Evolutionary conservation across 805 yeast genomes (phyloP), one percentile per base, ranked within the genome.

Genomic region (Candida railenensis): DNA sequence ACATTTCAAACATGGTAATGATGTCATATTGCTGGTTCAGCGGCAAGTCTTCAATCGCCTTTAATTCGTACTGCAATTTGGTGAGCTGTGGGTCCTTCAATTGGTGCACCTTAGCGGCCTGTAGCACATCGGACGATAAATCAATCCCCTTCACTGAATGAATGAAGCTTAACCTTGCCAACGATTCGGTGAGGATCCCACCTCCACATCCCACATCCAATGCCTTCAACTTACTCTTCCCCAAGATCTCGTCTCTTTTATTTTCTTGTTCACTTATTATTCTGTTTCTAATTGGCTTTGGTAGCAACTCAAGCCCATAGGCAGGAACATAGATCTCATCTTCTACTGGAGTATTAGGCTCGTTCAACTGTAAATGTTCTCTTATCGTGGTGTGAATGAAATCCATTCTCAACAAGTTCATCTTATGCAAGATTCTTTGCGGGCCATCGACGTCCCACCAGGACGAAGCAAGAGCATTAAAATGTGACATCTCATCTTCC

Each of bases 371-470:
- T 25, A 79, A 51, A 47, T 76, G 69, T 5, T 57, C 52, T 52
- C 71, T 68, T 22, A 92, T 67, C 0, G 83, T 84, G 3, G 77
- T 77, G 51, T 79, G 81, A 42, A 94, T 82, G 61, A 90, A 94
- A 62, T 90, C 97, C 86, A 92, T 78, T 52, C 99, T 72, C 44
- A 89, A 73, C 42, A 89, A 71, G 62, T 94, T 94, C 99, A 94
- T 92, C 67, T 90, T 87, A 67, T 94, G 98, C 37, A 94, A 76
- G 46, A 94, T 88, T 34, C 99, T 72, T 62, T 94, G 98, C 1
- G 97, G 86, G 0, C 99, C 99, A 52, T 83, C 68, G 12, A 87
- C 82, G 56, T 94, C 96, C 99, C 99, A 94, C 99, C 99, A 94
- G n/a, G 89, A 67, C n/a, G 85, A 74, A 1, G 99, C 99, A 39